Conservation (phyloP, 306 rosid genomes). For the Vigna hirtella region DNA sequence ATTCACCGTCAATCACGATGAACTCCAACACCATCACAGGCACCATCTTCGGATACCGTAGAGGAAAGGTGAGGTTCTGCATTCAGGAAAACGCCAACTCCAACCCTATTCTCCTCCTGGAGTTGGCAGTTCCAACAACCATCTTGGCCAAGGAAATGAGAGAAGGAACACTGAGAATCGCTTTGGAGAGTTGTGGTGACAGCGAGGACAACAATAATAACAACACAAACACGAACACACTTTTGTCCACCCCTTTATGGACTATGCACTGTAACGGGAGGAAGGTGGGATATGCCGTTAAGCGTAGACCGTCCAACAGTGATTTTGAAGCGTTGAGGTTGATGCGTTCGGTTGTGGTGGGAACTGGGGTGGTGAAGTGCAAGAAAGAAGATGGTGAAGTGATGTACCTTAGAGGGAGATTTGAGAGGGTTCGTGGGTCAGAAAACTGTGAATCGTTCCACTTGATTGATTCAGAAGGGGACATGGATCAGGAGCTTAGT, state of each 20-base stretch:
- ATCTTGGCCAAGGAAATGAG: constrained; percentile 81
- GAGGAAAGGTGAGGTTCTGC: constrained; percentile 73
- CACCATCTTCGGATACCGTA: constrained; percentile 74
- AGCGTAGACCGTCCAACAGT: constrained; percentile 48
- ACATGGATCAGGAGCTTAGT: constrained; percentile 75
- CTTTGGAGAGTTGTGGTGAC: constrained; percentile 52
- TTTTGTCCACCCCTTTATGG: constrained; percentile 75
- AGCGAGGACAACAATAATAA: neutral
- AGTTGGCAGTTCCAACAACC: constrained; percentile 68
- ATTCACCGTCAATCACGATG: constrained; percentile 6
- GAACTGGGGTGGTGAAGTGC: constrained; percentile 64
- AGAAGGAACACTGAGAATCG: constrained; percentile 70
- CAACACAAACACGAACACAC: neutral
- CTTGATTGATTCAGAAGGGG: constrained; percentile 75
- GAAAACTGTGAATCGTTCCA: constrained; percentile 75
- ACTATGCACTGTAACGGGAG: constrained; percentile 73
- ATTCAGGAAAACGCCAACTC: constrained; percentile 62
- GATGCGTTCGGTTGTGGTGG: constrained; percentile 63
- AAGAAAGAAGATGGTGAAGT: constrained; percentile 33
- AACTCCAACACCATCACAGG: constrained; percentile 58
- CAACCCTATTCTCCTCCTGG: constrained; percentile 71
- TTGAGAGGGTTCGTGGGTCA: constrained; percentile 74
- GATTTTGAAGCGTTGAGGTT: constrained; percentile 59
- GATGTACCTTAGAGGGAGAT: constrained; percentile 78
- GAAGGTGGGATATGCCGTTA: constrained; percentile 72